A percentile compares a stretch with the other conserved stretches of the same genome.
phyloP scores from a whole-genome alignment of 2,329 filamentous ascomycete genomes.

The Hypocreales sp. region DNA sequence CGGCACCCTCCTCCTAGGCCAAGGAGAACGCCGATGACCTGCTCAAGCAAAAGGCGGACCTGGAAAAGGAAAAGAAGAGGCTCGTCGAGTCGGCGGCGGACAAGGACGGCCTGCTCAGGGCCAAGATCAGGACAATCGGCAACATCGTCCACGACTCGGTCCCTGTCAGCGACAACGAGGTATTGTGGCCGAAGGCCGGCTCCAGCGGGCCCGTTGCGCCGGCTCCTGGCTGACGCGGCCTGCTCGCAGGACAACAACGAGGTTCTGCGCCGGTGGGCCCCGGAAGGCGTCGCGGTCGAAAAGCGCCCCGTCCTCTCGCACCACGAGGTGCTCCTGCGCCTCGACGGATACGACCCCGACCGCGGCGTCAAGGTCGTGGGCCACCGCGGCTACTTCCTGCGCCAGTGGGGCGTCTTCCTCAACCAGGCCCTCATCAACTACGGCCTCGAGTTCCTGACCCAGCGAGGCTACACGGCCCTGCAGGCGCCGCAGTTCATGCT shows the following conservation, averaged over 20 bases:
- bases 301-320: constrained; percentile 74
- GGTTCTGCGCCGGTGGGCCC: constrained; percentile 63
- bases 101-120: constrained; percentile 60
- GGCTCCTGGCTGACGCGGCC: no score
- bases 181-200: constrained; percentile 11
- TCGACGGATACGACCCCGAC: constrained; percentile 88
- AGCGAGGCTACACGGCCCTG: constrained; percentile 66
- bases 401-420: constrained; percentile 75
- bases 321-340: constrained; percentile 77
- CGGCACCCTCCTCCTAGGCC: constrained; percentile 38
- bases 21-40: constrained; percentile 80
- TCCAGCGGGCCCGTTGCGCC: no score
- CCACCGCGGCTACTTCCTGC: constrained; percentile 86
- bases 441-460: constrained; percentile 73
- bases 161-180: constrained; percentile 68
- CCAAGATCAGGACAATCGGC: constrained; percentile 67
- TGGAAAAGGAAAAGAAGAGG: constrained; percentile 72
- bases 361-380: constrained; percentile 89
- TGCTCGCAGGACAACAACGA: constrained; percentile 60
- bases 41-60: constrained; percentile 58
- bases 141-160: constrained; percentile 68
- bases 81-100: constrained; percentile 58
- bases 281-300: constrained; percentile 56
- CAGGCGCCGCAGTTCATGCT: constrained; percentile 92
- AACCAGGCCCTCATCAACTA: constrained; percentile 94